Conservation (phyloP, 2,329 filamentous ascomycete species). For the Whalleya microplaca region DNA sequence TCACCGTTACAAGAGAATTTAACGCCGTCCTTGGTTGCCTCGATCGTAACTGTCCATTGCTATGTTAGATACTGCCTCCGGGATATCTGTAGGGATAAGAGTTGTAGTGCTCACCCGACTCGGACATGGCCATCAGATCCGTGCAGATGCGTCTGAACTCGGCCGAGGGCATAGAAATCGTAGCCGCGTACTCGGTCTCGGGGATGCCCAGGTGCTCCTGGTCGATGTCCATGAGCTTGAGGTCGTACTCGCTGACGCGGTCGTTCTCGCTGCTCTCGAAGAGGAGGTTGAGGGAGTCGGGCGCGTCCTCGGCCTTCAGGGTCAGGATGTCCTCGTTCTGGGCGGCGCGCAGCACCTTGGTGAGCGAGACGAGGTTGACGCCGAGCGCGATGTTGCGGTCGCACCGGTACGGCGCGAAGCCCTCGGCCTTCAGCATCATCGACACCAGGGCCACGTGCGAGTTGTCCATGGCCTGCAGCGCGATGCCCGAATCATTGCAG, state of each 20-base stretch:
- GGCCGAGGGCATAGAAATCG: slow-evolving; percentile 81
- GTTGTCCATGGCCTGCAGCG: slow-evolving; percentile 99
- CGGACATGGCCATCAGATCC: slow-evolving; percentile 88
- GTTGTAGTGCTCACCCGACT: slow-evolving; percentile 73
- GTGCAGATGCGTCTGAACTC: slow-evolving; percentile 97
- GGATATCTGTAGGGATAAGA: neutral
- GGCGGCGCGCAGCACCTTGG: slow-evolving; percentile 93
- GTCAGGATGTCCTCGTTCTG: slow-evolving; percentile 95
- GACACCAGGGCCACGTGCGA: slow-evolving; percentile 98
- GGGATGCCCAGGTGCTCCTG: slow-evolving; percentile 99
- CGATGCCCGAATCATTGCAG: slow-evolving; percentile 99
- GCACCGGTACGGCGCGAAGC: slow-evolving; percentile 94
- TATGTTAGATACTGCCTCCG: slow-evolving; percentile 16
- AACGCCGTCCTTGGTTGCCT: slow-evolving; percentile 95
- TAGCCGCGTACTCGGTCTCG: slow-evolving; percentile 96
- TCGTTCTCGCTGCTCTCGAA: slow-evolving; percentile 92
- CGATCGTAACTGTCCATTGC: slow-evolving; percentile 82
- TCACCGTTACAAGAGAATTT: slow-evolving; percentile 94
- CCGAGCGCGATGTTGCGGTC: slow-evolving; percentile 98
- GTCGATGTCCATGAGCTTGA: slow-evolving; percentile 99
- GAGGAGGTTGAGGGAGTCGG: slow-evolving; percentile 91
- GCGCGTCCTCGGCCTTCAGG: slow-evolving; percentile 94
- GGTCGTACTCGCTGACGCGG: slow-evolving; percentile 96
- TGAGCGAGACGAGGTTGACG: slow-evolving; percentile 94
- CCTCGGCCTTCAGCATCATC: slow-evolving; percentile 96